These are phyloP conservation scores for Oxytropis ochrocephala DNA, from an alignment of 306 rosid genomes.

Conservation along the genomic window DNA sequence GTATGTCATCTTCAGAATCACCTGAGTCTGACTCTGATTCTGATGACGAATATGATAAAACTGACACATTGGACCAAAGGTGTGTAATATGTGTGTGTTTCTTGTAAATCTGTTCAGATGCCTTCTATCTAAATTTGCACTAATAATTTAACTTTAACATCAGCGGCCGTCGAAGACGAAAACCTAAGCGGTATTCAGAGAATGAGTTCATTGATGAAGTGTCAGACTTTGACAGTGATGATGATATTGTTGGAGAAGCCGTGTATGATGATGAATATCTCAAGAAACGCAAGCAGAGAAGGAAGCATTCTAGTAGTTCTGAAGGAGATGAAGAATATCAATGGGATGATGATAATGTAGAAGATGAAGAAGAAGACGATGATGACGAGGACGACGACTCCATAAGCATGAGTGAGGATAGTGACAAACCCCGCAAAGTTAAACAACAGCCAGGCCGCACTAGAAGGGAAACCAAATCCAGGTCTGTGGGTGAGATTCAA, in stretches of 20 bases:
- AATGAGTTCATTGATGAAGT: conserved; percentile 71
- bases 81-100: conserved; percentile 15
- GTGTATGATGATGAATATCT: conserved; percentile 93
- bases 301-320: conserved; percentile 81
- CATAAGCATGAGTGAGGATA: conserved; percentile 78
- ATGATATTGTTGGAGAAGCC: conserved; percentile 96
- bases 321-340: conserved; percentile 96
- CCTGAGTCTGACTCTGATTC: conserved; percentile 46
- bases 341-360: conserved; percentile 86
- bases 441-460: conserved; percentile 68
- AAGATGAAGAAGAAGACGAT: conserved; percentile 89
- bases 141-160: conserved; percentile 16
- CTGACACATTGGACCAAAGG: conserved; percentile 73
- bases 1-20: conserved; percentile 66
- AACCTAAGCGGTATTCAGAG: conserved; percentile 86
- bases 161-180: conserved; percentile 76
- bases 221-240: conserved; percentile 85
- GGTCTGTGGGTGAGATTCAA: conserved; percentile 79
- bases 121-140: conserved; percentile 11
- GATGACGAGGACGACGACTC: conserved; percentile 56
- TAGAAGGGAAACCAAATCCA: conserved; percentile 78
- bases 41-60: conserved; percentile 47
- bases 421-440: conserved; percentile 61
- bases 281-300: conserved; percentile 75
- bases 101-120: not conserved